Conservation (phyloP, 1,284 basidiomycete species). For the Pseudomicrostroma phylloplanum region DNA sequence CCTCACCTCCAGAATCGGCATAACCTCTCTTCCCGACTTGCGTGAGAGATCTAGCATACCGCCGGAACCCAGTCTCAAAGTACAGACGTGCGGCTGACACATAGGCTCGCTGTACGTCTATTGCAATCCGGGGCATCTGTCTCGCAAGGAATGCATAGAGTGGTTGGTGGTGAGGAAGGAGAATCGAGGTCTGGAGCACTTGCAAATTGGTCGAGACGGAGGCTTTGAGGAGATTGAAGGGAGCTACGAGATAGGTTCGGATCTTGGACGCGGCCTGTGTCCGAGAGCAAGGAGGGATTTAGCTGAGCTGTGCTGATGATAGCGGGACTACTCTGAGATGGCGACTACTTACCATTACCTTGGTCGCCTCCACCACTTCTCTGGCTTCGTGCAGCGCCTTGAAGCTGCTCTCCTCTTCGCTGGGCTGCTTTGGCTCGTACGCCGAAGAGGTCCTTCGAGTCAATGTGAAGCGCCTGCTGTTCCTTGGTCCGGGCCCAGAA, state of each 20-base stretch:
- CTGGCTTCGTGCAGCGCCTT: constrained; percentile 75
- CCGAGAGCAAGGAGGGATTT: constrained; percentile 2
- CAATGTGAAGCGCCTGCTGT: background rate
- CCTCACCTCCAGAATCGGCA: constrained; percentile 2
- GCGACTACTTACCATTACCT: constrained; percentile 64
- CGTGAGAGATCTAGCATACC: constrained; percentile 66
- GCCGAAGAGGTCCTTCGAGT: background rate
- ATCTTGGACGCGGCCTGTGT: constrained; percentile 76
- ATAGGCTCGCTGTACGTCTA: constrained; percentile 84
- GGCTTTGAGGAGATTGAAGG: constrained; percentile 72
- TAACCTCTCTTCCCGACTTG: constrained; percentile 7
- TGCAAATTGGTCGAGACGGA: constrained; percentile 89
- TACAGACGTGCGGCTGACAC: constrained; percentile 76
- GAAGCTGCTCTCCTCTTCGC: constrained; percentile 9
- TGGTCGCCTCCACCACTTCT: constrained; percentile 74
- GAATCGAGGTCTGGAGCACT: constrained; percentile 78
- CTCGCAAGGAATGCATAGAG: constrained; percentile 80
- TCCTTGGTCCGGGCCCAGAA: background rate
- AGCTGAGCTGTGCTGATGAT: constrained; percentile 6
- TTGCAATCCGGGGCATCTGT: constrained; percentile 73
- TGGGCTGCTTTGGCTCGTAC: background rate
- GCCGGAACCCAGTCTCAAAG: constrained; percentile 88
- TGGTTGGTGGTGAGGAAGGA: constrained; percentile 64
- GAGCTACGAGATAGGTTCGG: constrained; percentile 73
- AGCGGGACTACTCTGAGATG: constrained; percentile 5